Base-by-base conservation (phyloP, 139 green algal genomes). In the Pycnococcus provasolii region DNA sequence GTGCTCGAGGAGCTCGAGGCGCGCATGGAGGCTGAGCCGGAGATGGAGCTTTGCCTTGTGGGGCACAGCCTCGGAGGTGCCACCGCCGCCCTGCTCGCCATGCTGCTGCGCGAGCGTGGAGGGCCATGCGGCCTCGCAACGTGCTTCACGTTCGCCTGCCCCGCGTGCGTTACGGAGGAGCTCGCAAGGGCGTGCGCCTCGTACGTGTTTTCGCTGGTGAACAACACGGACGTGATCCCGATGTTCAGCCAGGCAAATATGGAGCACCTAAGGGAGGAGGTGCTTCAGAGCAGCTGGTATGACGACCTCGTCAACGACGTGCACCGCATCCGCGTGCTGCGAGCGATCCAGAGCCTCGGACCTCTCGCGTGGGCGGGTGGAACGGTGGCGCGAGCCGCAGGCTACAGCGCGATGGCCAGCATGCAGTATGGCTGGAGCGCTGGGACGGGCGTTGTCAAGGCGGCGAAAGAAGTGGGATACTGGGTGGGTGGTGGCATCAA, bases 141-240 rank as follows among this genome's bases (percentile, higher is more conserved):
- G n/a, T 80, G 71, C 53, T 47, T 70, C 50, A 44, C 76, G 3
- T 82, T 83, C 53, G 77, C 72, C 9, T 72, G 73, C 76, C 73
- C 77, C 6, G 77, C 77, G 39, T 81, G 64, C 48, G 65, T 83
- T 45, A 80, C 69, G 6, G 61, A 51, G 58, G 77, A 83, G 43
- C 71, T 83, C 8, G 60, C 71, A 26, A 51, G 70, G 48, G 79
- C 77, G 46, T 79, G 77, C 54, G 3, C 50, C 8, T 43, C 45
- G 44, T 83, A 63, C 53, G 72, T 83, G 42, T 83, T 76, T 7
- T 76, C 76, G n/a, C 13, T 83, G 4, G 48, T 83, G 42, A 74
- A 83, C 52, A 65, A 66, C 47, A 42, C 46, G 2, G 77, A 83
- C 58, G 37, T 83, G 2, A 74, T 83, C 11, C 77, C 77, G n/a